phyloP scores from a whole-genome alignment of 345 rosid genomes.

The Syzygium aromaticum region DNA sequence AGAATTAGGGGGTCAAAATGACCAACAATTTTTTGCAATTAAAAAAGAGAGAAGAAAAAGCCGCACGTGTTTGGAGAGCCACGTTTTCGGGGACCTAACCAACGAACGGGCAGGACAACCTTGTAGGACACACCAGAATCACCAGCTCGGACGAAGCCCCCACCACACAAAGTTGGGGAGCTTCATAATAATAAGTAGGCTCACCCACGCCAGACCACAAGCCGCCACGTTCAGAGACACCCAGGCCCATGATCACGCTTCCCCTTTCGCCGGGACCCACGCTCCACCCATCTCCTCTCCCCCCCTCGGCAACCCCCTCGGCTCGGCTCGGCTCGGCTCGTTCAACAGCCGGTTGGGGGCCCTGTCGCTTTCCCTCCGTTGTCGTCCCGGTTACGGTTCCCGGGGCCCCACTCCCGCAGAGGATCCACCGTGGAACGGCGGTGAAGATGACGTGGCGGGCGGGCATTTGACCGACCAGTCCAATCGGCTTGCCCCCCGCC shows the following conservation, averaged over 20 bases:
- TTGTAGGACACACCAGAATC: not conserved
- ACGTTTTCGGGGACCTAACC: not conserved
- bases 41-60: not conserved
- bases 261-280: conserved; percentile 15
- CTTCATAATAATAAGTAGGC: conserved; percentile 36
- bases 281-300: not conserved
- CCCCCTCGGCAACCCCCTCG: not conserved
- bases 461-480: not conserved
- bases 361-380: not conserved
- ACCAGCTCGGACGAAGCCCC: not conserved
- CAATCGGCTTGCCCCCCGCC: not conserved
- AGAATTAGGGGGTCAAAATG: not conserved
- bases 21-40: not conserved
- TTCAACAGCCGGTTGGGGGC: not conserved
- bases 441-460: not conserved
- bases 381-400: not conserved
- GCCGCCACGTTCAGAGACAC: conserved; percentile 40
- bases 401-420: not conserved
- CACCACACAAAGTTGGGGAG: conserved; percentile 28
- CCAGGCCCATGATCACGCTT: not conserved
- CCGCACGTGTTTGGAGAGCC: not conserved
- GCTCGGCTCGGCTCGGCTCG: not conserved
- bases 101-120: not conserved
- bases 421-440: not conserved
- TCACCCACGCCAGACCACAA: conserved; percentile 59